Conservation (phyloP, 257 asterid species). For the Parsonsia alboflavescens region DNA sequence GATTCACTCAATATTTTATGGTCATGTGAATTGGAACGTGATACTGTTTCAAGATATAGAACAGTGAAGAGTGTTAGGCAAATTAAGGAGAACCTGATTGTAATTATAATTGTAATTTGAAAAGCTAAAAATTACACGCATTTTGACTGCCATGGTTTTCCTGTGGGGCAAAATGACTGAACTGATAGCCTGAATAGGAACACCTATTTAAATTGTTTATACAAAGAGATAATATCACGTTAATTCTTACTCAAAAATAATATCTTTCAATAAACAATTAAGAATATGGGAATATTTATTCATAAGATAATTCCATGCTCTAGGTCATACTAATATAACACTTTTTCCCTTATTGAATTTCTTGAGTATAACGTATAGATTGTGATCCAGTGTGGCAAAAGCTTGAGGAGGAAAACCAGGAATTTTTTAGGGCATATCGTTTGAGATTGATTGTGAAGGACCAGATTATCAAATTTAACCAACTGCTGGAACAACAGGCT, state of each 20-base stretch:
- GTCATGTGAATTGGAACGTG: not conserved
- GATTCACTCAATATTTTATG: not conserved
- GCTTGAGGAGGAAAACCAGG: conserved; percentile 84
- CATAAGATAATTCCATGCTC: too few species aligned
- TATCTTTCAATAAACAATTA: too few species aligned
- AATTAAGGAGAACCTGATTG: not conserved
- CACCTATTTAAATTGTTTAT: too few species aligned
- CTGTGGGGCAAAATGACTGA: not conserved
- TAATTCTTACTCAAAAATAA: too few species aligned
- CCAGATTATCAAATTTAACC: conserved; percentile 71
- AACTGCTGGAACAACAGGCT: conserved; percentile 75
- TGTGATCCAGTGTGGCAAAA: conserved; percentile 87
- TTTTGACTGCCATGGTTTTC: not conserved
- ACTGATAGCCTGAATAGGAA: not conserved
- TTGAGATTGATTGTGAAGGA: conserved; percentile 75
- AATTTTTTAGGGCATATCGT: conserved; percentile 76
- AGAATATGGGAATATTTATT: too few species aligned
- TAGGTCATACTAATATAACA: too few species aligned
- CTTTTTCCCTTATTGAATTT: not conserved
- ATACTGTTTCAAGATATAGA: not conserved
- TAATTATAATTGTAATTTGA: not conserved
- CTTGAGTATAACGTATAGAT: conserved; percentile 17
- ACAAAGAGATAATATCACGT: too few species aligned
- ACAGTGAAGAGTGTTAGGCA: not conserved
- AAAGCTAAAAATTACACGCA: not conserved